These are phyloP conservation scores for Schrenkiella parvula DNA, from an alignment of 345 rosid species.

Conservation along the genomic window DNA sequence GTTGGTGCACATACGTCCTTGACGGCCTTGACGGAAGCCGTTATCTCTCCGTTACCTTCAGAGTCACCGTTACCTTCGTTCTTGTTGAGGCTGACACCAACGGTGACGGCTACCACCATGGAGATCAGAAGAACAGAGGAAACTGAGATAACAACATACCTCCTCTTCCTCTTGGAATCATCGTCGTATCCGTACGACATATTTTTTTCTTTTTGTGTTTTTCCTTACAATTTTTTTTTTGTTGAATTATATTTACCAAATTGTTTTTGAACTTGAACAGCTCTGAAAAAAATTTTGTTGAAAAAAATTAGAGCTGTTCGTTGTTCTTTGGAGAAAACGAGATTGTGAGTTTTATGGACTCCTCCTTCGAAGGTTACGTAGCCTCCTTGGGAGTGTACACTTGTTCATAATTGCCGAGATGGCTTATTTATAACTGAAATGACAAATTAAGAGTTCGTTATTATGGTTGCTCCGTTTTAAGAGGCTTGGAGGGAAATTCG, in stretches of 20 bases:
- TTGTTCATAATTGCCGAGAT: background rate
- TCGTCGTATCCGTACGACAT: conserved; percentile 31
- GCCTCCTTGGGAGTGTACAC: conserved; percentile 16
- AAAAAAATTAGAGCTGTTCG: conserved; percentile 14
- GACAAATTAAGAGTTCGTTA: conserved; percentile 29
- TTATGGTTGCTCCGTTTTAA: conserved; percentile 21
- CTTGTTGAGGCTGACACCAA: conserved; percentile 30
- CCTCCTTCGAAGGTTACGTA: conserved; percentile 30
- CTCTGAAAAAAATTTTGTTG: background rate
- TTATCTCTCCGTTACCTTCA: conserved; percentile 2
- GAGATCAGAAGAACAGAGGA: conserved; percentile 49
- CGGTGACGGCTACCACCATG: conserved; percentile 51
- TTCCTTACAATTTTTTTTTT: background rate
- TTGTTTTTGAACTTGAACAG: conserved; percentile 30
- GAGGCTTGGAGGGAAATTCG: conserved; percentile 29
- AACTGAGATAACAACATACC: conserved; percentile 33
- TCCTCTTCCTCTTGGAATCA: conserved; percentile 40
- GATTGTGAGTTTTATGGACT: conserved; percentile 25
- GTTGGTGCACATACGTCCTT: conserved; percentile 65
- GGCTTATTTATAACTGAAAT: conserved; percentile 22
- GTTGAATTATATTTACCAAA: background rate
- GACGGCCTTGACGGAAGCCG: conserved; percentile 57
- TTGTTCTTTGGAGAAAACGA: conserved; percentile 2
- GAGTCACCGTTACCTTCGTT: background rate
- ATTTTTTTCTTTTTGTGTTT: background rate